Evolutionary conservation across 148 eudicot genomes (phyloP), one percentile per base, ranked within the genome.

Genomic region (Fagopyrum esculentum): DNA sequence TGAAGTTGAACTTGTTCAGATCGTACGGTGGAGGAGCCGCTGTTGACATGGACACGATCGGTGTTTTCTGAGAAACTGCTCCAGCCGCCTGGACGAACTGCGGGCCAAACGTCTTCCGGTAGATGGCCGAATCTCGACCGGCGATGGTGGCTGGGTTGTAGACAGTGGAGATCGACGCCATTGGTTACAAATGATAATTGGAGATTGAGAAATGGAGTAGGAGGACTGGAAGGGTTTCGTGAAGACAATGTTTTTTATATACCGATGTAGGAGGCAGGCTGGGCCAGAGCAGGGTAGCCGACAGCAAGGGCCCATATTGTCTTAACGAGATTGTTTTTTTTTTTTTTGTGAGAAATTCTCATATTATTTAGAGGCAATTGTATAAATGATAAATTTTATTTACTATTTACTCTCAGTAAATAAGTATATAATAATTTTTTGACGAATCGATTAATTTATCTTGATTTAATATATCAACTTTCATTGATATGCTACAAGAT

Each of bases 21-120:
- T 91, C 86, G 82, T 91, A 93, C 0, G 91, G 79, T 0, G 86
- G 80, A 1, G 83, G 30, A 6, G 90, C 26, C 10, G 87, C 83
- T 0, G 35, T 1, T 30, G 90, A 86, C 80, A 79, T 76, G 74
- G 86, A 35, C 73, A 71, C 51, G 73, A 71, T 71, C 55, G 30
- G 73, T 7, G 29, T 3, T 22, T 44, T 44, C 29, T 45, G 73
- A 12, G 47, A 66, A 3, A 54, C 52, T 6, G 50, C 17, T 4
- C 6, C 47, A 15, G 10, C 73, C 30, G 55, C 54, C 51, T 47
- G 73, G 55, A 46, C 35, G 22, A 22, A 47, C 29, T 29, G 17
- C 73, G 55, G 52, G 11, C 54, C 54, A 6, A 66, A 9, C 71
- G 73, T 52, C 54, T 71, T 71, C 52, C 73, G 40, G 73, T 45